These are phyloP conservation scores for Bromus sterilis DNA, from an alignment of 176 grass and related monocot species.

Conservation along the genomic window DNA sequence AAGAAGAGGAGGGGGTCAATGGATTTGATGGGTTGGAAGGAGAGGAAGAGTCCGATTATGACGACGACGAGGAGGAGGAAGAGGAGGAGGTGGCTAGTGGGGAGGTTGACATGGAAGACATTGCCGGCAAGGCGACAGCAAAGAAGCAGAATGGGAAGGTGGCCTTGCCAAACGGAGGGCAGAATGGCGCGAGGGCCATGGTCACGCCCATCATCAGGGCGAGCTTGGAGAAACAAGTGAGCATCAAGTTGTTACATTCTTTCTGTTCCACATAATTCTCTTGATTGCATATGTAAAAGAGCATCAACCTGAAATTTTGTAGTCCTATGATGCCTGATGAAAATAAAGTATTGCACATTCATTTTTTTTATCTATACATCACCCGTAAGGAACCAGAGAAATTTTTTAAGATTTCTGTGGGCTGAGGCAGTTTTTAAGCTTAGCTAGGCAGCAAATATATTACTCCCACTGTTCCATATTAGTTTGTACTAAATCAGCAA, in stretches of 20 bases:
- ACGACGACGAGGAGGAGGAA: not conserved
- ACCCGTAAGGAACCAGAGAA: not conserved
- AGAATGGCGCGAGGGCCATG: constrained; percentile 70
- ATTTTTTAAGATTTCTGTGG: not conserved
- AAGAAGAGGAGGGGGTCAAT: not conserved
- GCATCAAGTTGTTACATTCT: not conserved
- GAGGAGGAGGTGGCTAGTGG: constrained; percentile 32
- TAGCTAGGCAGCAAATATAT: not conserved
- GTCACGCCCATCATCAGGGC: constrained; percentile 83
- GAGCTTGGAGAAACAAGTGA: constrained; percentile 90
- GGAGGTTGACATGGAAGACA: constrained; percentile 91
- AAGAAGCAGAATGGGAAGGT: constrained; percentile 42
- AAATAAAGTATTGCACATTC: not conserved
- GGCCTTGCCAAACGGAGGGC: constrained; percentile 15
- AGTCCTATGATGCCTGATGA: not conserved
- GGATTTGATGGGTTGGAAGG: constrained; percentile 38
- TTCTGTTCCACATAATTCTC: not conserved
- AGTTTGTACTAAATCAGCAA: too few species aligned
- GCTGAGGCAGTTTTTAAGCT: not conserved
- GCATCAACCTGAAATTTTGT: not conserved
- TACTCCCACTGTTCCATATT: not conserved
- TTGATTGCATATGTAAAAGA: not conserved
- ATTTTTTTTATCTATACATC: not conserved
- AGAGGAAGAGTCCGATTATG: constrained; percentile 43
- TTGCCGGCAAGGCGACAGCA: constrained; percentile 63